These are phyloP conservation scores for Phytopythium aichiense DNA, from an alignment of 352 stramenopile species.

Conservation along the genomic window DNA sequence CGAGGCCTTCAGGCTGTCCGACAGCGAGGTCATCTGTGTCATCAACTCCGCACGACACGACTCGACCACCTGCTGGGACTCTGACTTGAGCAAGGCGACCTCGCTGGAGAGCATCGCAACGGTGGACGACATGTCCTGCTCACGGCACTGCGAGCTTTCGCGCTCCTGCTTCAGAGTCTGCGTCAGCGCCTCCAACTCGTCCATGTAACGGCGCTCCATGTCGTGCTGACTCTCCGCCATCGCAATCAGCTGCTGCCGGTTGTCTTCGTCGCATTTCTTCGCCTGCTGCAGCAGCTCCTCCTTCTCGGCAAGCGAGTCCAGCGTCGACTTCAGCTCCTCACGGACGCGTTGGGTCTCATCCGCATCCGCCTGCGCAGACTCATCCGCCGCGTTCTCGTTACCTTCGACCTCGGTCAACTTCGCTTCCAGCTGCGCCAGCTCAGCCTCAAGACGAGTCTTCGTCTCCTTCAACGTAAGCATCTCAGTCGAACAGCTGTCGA, in stretches of 20 bases:
- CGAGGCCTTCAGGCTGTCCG: conserved; percentile 28
- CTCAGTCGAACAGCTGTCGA: conserved; percentile 28
- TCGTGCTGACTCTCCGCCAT: conserved; percentile 42
- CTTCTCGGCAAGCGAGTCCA: conserved; percentile 23
- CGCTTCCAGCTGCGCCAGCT: conserved; percentile 33
- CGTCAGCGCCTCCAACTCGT: conserved; percentile 35
- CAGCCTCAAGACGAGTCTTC: conserved; percentile 30
- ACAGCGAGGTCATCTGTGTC: conserved; percentile 30
- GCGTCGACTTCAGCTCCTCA: conserved; percentile 10
- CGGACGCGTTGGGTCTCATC: conserved; percentile 14
- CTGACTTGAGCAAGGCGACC: conserved; percentile 22
- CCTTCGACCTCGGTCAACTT: conserved; percentile 32
- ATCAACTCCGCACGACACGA: conserved; percentile 16
- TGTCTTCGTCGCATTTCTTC: conserved; percentile 31
- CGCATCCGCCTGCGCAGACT: conserved; percentile 24
- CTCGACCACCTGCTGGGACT: conserved; percentile 27
- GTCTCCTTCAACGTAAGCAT: conserved; percentile 31
- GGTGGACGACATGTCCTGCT: conserved; percentile 33
- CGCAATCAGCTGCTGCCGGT: conserved; percentile 31
- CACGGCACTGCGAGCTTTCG: conserved; percentile 32
- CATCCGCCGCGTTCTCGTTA: conserved; percentile 20
- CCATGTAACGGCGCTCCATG: conserved; percentile 32
- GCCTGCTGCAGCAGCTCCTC: conserved; percentile 26
- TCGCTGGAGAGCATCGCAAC: conserved; percentile 32
- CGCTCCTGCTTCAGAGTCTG: conserved; percentile 44